Conservation (phyloP, 768 basidiomycete species). For the Lactifluus volemus region DNA sequence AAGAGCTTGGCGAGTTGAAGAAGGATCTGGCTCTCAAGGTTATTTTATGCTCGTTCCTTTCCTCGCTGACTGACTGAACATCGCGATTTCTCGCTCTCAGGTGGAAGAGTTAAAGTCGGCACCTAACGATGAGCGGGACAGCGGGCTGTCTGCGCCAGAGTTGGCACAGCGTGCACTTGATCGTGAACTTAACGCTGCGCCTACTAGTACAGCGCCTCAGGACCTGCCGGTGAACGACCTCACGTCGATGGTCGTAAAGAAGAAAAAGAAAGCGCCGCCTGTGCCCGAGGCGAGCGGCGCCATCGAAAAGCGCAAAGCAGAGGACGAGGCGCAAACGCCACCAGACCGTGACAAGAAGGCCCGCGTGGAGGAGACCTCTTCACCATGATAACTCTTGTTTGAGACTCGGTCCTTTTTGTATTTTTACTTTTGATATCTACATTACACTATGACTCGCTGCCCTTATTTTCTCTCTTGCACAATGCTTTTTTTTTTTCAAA, state of each 20-base stretch:
- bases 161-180: constrained; percentile 65
- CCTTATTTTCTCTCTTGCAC: neutral
- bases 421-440: neutral
- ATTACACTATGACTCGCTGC: neutral
- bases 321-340: constrained; percentile 38
- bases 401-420: neutral
- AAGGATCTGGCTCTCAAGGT: constrained; percentile 82
- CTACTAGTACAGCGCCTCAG: constrained; percentile 23
- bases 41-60: too few relatives aligned
- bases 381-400: constrained; percentile 18
- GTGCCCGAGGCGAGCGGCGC: constrained; percentile 25
- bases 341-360: constrained; percentile 51
- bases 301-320: constrained; percentile 60
- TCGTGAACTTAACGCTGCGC: constrained; percentile 47
- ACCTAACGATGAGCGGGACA: constrained; percentile 46
- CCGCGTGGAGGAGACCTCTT: constrained; percentile 37
- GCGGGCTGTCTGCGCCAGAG: constrained; percentile 48
- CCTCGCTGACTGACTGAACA: neutral
- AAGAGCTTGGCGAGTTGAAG: constrained; percentile 66
- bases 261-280: constrained; percentile 48
- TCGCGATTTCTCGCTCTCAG: constrained; percentile 30
- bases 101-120: constrained; percentile 85
- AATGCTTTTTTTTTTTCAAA: constrained; percentile 24
- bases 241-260: constrained; percentile 80
- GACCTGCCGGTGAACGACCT: constrained; percentile 63